Evolutionary conservation across 768 basidiomycete genomes (phyloP), one percentile per base, ranked within the genome.

Genomic region (Collybia nuda): DNA sequence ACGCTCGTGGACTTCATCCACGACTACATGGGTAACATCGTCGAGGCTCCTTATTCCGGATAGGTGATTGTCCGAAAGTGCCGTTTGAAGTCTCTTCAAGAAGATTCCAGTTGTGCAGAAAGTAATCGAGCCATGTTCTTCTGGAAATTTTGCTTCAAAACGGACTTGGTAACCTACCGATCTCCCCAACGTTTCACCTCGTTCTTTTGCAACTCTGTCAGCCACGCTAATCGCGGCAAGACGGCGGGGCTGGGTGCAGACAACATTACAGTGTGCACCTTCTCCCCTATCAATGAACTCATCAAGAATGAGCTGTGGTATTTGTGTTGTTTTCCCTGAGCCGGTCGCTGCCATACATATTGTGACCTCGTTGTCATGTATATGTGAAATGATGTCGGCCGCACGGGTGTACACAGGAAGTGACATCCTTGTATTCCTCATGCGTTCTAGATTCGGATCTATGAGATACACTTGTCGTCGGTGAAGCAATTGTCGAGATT

Each of bases 1-100:
- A 23, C 95, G 86, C 68, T 97, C 95, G 66, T 98, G 95, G 3
- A 93, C 94, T 70, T 98, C 94, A 65, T 98, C 95, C 22, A 98
- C 92, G 40, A 97, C 68, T 51, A 98, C 82, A 64, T 97, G 95
- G 7, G 93, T 92, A 45, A 96, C 77, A 46, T 84, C 76, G 57
- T 95, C 93, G 51, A 96, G 70, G 56, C 70, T 62, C 52, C 65
- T 63, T 28, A 70, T 53, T 29, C 68, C 71, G 3, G 28, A 49
- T 22, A 58, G 54, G 24, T 63, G 64, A 18, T 71, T 70, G 43
- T 73, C 74, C 39, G 81, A 66, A 50, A 93, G 73, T 14, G 85
- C 82, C 2, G 81, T 78, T 67, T 97, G 95, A 67, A 97, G 80
- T 50, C 87, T 77, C 61, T 88, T 90, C 53, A 97, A 75, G 68